Evolutionary conservation across 176 grass and related monocot genomes (phyloP).

Genomic region (Oryza rufipogon): DNA sequence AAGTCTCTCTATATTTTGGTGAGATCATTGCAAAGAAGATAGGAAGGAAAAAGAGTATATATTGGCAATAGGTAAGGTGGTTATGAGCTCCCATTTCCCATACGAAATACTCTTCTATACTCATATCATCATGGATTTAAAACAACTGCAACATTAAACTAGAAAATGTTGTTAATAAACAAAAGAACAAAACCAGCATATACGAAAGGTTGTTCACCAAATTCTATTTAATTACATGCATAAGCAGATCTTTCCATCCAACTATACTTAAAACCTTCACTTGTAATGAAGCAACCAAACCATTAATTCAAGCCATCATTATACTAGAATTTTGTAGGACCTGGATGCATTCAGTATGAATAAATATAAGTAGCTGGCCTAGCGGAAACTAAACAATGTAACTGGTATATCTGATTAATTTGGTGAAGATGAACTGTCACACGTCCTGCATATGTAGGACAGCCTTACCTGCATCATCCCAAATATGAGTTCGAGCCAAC

Average conservation of each 20-base stretch:
- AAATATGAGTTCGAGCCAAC: conserved; percentile 22
- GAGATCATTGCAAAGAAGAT: not conserved
- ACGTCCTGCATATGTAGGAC: conserved; percentile 13
- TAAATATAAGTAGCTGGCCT: not conserved
- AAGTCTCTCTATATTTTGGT: not conserved
- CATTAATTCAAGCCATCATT: not conserved
- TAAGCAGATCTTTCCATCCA: not conserved
- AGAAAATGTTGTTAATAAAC: not conserved
- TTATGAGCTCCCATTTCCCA: conserved; percentile 4
- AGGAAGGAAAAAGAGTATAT: not conserved
- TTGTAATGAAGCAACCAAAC: not conserved
- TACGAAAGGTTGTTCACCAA: conserved; percentile 1
- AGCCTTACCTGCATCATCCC: conserved; percentile 37
- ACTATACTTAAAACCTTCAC: not conserved
- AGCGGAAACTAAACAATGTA: not conserved
- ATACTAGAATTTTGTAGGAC: not conserved
- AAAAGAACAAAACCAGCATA: not conserved
- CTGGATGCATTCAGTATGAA: not conserved
- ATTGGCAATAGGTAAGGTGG: not conserved
- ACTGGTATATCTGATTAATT: conserved; percentile 14
- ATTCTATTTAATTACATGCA: not conserved
- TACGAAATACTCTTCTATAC: conserved; percentile 8
- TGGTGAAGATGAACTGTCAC: conserved; percentile 43
- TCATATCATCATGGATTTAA: not conserved
- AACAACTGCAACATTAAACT: not conserved